phyloP scores from a whole-genome alignment of 768 basidiomycete genomes.

The Rhizopogon sp. region DNA sequence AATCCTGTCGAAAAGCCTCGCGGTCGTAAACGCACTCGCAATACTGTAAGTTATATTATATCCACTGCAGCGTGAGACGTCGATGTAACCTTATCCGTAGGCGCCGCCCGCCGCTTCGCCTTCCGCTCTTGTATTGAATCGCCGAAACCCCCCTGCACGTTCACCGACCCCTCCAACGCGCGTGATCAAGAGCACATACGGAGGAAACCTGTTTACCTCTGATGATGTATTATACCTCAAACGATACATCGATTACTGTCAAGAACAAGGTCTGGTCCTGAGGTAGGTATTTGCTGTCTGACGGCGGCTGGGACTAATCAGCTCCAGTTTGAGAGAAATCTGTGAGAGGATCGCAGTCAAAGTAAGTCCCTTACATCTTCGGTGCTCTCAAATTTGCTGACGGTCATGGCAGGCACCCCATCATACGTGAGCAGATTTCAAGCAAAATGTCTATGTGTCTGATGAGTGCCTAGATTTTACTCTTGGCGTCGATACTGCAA shows the following conservation, averaged over 20 bases:
- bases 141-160: constrained; percentile 61
- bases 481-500: constrained; percentile 92
- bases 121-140: constrained; percentile 60
- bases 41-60: constrained; percentile 36
- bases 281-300: constrained; percentile 40
- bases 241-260: constrained; percentile 87
- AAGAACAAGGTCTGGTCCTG: constrained; percentile 79
- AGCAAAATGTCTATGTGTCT: neutral
- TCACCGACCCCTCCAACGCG: constrained; percentile 82
- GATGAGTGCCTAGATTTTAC: constrained; percentile 55
- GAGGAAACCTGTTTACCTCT: constrained; percentile 81
- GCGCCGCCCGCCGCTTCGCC: constrained; percentile 62
- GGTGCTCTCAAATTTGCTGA: constrained; percentile 4
- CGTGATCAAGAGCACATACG: constrained; percentile 85
- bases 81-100: constrained; percentile 25
- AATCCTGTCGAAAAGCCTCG: constrained; percentile 42
- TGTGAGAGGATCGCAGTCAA: constrained; percentile 85
- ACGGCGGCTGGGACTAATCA: neutral
- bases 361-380: constrained; percentile 30
- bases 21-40: constrained; percentile 66
- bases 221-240: constrained; percentile 83
- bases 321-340: constrained; percentile 60
- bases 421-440: constrained; percentile 58
- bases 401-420: constrained; percentile 64
- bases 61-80: neutral